Evolutionary conservation across 2,329 filamentous ascomycete species (phyloP), one percentile per base, ranked within the genome.

Genomic region (Colletotrichum musicola): DNA sequence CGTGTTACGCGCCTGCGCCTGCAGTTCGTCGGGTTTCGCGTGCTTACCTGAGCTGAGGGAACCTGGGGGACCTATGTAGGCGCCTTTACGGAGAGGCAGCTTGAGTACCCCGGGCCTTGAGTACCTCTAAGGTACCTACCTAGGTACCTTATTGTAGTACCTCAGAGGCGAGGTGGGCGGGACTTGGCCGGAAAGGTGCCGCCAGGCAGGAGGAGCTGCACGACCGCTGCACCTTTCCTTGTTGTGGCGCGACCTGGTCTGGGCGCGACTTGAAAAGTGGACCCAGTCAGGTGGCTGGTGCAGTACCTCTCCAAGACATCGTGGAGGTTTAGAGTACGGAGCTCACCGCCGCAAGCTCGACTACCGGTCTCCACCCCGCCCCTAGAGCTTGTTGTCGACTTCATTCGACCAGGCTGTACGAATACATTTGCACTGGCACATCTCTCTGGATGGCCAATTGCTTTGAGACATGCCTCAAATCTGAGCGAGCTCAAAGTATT

Each of bases 21-120:
- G 25, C 66, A 56, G 66, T 66, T 69, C 66, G 44, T 69, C 66
- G 62, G 65, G 66, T 69, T 65, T 66, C 66, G 66, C 66, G 66
- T 69, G 66, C 66, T 69, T 69, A 69, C 66, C 62, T 69, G 66
- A 69, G 66, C 65, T 68, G 49, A 60, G 65, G 62, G 35, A 61
- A 56, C 55, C 55, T 47, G 51, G 53, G 53, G 51, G 47, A 57
- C 61, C 53, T 63, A 50, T 13, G 40, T 25, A 40, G 50, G 16
- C 40, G 22, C 22, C 22, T 25, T 25, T 3, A 25, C 2, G 3
- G 3, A 25, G 22, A 64, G 42, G 63, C 27, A 44, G 7, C 30
- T 35, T 7, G 2, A 35, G 30, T 35, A 5, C 10, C 30, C 30
- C 30, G 12, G 7, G 22, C 22, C 3, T 4, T 25, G 22, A 25